phyloP scores from a whole-genome alignment of 2,329 filamentous ascomycete genomes.

The Passalora sequoiae region DNA sequence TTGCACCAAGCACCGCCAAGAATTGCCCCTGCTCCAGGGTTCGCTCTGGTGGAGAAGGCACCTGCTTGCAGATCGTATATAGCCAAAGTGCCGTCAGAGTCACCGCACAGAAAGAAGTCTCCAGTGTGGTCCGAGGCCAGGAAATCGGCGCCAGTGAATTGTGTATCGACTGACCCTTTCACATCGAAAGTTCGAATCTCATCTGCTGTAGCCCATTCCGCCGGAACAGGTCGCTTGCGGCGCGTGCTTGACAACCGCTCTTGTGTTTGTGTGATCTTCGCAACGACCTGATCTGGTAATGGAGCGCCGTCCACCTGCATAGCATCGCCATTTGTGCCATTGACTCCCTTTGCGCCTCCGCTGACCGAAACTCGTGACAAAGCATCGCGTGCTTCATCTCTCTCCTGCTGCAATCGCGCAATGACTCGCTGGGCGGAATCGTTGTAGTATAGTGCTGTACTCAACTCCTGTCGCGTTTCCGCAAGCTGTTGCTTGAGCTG shows the following conservation, averaged over 20 bases:
- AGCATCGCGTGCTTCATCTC: constrained; percentile 86
- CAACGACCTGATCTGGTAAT: constrained; percentile 65
- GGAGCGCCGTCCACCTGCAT: constrained; percentile 88
- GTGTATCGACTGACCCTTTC: constrained; percentile 49
- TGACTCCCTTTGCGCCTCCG: constrained; percentile 34
- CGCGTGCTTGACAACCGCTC: constrained; percentile 78
- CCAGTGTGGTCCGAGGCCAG: constrained; percentile 57
- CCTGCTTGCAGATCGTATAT: constrained; percentile 74
- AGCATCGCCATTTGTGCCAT: constrained; percentile 61
- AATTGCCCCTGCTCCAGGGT: constrained; percentile 60
- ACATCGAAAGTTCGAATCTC: constrained; percentile 59
- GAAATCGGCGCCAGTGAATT: constrained; percentile 55
- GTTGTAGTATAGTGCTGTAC: constrained; percentile 90
- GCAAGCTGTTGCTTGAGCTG: constrained; percentile 83
- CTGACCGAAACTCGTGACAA: constrained; percentile 78
- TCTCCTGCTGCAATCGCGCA: constrained; percentile 79
- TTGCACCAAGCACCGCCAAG: constrained; percentile 63
- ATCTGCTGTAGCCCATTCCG: constrained; percentile 76
- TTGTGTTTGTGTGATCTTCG: constrained; percentile 74
- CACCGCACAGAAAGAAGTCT: constrained; percentile 67
- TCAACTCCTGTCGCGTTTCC: constrained; percentile 87
- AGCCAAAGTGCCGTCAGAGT: constrained; percentile 67
- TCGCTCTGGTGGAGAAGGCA: constrained; percentile 65
- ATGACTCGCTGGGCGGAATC: constrained; percentile 96
- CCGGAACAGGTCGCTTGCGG: constrained; percentile 80